Conservation (phyloP, 1,139 yeast species). For the Pichia sp. region DNA sequence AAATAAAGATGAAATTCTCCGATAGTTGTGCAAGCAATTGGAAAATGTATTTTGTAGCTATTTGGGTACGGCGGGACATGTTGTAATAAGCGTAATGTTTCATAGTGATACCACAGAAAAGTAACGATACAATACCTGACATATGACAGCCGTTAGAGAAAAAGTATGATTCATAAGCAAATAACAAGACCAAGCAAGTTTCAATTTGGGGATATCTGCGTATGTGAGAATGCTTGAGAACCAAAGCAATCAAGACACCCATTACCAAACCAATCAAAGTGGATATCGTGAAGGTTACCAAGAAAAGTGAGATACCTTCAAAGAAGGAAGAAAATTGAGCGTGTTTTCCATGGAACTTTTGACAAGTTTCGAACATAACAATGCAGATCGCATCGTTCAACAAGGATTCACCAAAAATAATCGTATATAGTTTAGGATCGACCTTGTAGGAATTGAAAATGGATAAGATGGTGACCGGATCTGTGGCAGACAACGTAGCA, state of each 20-base stretch:
- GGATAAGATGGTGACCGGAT: constrained; percentile 94
- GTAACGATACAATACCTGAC: constrained; percentile 95
- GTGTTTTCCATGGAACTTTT: constrained; percentile 84
- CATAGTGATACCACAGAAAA: constrained; percentile 93
- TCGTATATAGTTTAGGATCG: constrained; percentile 94
- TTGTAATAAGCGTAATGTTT: constrained; percentile 96
- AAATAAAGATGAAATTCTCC: constrained; percentile 94
- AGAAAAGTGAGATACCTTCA: constrained; percentile 89
- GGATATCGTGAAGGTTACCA: constrained; percentile 93
- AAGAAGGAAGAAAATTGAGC: constrained; percentile 74
- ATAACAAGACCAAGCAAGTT: constrained; percentile 82
- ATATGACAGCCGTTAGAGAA: constrained; percentile 98
- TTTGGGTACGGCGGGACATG: constrained; percentile 96
- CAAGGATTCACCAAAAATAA: constrained; percentile 93
- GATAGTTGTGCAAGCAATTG: constrained; percentile 91
- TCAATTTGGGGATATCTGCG: constrained; percentile 95
- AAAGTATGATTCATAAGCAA: constrained; percentile 95
- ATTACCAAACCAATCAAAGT: constrained; percentile 83
- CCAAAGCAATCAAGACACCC: constrained; percentile 84
- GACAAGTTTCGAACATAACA: constrained; percentile 98
- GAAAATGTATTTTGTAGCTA: constrained; percentile 91
- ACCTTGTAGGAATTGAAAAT: constrained; percentile 97
- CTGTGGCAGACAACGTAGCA: constrained; percentile 96
- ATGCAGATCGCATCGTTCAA: constrained; percentile 97
- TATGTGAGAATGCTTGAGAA: constrained; percentile 87